Conservation (phyloP, 2,329 filamentous ascomycete species). For the Colletotrichum theobromicola region DNA sequence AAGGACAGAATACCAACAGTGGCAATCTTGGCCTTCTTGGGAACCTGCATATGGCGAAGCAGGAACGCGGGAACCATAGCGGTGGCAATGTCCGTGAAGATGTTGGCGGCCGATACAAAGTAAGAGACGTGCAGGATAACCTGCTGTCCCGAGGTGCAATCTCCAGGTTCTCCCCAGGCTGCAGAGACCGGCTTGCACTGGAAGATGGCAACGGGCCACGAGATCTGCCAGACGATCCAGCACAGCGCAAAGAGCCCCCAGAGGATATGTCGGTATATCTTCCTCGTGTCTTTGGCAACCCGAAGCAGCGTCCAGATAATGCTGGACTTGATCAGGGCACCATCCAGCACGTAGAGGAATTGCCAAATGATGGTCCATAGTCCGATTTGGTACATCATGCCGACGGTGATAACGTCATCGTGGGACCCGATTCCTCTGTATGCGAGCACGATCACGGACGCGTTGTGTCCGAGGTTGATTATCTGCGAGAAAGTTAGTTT, state of each 20-base stretch:
- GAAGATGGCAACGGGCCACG: constrained; percentile 14
- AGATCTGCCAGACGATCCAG: constrained; percentile 1
- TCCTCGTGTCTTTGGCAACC: not conserved
- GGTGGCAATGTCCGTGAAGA: not conserved
- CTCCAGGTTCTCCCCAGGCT: constrained; percentile 14
- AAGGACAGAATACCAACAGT: not conserved
- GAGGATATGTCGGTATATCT: not conserved
- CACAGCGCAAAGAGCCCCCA: not conserved
- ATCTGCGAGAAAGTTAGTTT: not conserved
- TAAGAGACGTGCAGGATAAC: constrained; percentile 19
- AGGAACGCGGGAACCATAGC: not conserved
- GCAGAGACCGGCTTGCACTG: constrained; percentile 20
- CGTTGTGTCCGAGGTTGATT: not conserved
- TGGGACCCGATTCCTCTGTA: not conserved
- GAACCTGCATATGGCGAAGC: not conserved
- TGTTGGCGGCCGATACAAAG: constrained; percentile 15
- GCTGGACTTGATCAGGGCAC: not conserved
- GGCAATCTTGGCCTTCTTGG: not conserved
- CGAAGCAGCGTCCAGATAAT: not conserved
- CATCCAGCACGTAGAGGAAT: not conserved
- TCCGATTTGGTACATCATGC: not conserved
- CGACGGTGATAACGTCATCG: not conserved
- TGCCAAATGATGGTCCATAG: constrained; percentile 19
- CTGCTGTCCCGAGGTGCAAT: not conserved
- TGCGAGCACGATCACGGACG: not conserved